phyloP scores from a whole-genome alignment of 2,329 filamentous ascomycete genomes.

The Fusarium tuaranense region DNA sequence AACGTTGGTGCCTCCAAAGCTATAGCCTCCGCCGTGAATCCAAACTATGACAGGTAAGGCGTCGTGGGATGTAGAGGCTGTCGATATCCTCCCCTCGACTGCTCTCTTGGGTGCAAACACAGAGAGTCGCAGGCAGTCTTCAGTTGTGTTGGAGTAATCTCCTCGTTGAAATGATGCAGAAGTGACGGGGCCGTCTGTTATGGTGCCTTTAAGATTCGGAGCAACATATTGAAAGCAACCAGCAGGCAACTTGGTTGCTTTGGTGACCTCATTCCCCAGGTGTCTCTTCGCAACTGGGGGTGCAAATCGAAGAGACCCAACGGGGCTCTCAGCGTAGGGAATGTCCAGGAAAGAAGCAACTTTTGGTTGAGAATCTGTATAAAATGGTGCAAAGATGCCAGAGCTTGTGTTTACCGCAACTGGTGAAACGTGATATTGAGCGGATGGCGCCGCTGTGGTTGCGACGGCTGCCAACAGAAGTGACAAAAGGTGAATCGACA shows the following conservation, averaged over 20 bases:
- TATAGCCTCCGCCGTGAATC: conserved; percentile 25
- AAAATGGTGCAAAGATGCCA: conserved; percentile 25
- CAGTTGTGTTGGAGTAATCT: conserved; percentile 32
- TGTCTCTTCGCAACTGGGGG: conserved; percentile 7
- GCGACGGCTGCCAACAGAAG: background rate
- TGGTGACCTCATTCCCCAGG: background rate
- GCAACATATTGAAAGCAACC: conserved; percentile 35
- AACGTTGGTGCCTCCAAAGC: conserved; percentile 21
- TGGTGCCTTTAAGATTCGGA: conserved; percentile 7
- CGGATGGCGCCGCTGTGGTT: background rate
- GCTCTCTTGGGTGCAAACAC: conserved; percentile 16
- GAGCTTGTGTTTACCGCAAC: conserved; percentile 28
- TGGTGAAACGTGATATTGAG: accelerated
- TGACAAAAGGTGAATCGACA: background rate
- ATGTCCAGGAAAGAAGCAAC: conserved; percentile 35
- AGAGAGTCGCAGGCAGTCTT: conserved; percentile 32
- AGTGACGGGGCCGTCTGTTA: conserved; percentile 2
- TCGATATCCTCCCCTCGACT: background rate
- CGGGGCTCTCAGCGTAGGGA: conserved; percentile 27
- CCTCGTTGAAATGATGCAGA: conserved; percentile 29
- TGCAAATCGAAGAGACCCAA: conserved; percentile 21
- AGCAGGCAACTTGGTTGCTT: conserved; percentile 4
- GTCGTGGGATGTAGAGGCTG: background rate
- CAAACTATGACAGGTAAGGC: conserved; percentile 24
- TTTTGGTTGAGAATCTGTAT: background rate